These are phyloP conservation scores for Rheum nobile DNA, from an alignment of 148 eudicot species.

Conservation along the genomic window DNA sequence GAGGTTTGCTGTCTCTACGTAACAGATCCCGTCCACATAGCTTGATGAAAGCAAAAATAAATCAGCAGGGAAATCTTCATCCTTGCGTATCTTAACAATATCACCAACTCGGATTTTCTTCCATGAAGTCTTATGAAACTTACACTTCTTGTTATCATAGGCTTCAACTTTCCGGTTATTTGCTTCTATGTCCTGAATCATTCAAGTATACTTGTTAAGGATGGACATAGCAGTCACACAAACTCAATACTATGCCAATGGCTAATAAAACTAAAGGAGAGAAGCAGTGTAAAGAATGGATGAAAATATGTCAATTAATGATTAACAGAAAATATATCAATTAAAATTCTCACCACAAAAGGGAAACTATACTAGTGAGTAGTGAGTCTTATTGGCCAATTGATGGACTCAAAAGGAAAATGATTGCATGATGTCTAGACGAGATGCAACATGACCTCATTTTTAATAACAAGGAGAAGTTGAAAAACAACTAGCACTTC, in stretches of 20 bases:
- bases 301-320: too few relatives aligned
- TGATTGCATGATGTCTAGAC: too few relatives aligned
- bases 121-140: not conserved
- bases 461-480: not conserved
- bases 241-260: not conserved
- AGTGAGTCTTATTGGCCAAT: too few relatives aligned
- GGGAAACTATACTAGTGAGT: not conserved
- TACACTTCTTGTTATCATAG: not conserved
- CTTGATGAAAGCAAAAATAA: slow-evolving; percentile 3
- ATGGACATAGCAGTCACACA: not conserved
- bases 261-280: too few relatives aligned
- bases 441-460: not conserved
- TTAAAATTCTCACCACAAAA: not conserved
- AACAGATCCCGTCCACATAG: slow-evolving; percentile 7
- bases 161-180: slow-evolving; percentile 1
- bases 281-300: too few relatives aligned
- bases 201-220: not conserved
- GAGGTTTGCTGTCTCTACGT: slow-evolving; percentile 9
- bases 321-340: not conserved
- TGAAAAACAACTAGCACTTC: not conserved
- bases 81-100: not conserved
- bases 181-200: slow-evolving; percentile 9
- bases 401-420: too few relatives aligned
- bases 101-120: slow-evolving; percentile 11
- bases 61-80: slow-evolving; percentile 9